Evolutionary conservation across 768 basidiomycete genomes (phyloP).

Genomic region (Mrakia gelida): DNA sequence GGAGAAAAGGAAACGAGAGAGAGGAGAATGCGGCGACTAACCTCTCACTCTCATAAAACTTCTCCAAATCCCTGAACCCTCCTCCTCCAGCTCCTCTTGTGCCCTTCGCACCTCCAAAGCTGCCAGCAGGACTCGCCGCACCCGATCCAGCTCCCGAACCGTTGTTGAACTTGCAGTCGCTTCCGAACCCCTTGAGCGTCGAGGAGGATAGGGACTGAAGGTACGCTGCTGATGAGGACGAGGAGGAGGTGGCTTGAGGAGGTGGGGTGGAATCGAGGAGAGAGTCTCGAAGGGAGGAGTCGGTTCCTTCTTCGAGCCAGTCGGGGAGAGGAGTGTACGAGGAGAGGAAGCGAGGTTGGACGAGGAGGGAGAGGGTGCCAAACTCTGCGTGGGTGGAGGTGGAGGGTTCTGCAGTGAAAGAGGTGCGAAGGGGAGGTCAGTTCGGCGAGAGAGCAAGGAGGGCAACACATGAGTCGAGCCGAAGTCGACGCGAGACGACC

Average conservation of each 20-base stretch:
- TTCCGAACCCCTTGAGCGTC: constrained; percentile 33
- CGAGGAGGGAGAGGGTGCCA: constrained; percentile 23
- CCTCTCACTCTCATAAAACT: constrained; percentile 59
- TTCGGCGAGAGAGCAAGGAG: background rate
- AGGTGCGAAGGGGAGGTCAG: background rate
- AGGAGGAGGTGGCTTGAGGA: constrained; percentile 41
- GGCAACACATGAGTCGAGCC: background rate
- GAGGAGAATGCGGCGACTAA: background rate
- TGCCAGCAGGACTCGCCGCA: constrained; percentile 50
- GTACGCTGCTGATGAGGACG: constrained; percentile 50
- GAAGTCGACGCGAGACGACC: background rate
- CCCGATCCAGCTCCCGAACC: constrained; percentile 47
- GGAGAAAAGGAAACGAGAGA: constrained; percentile 17
- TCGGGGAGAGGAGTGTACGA: constrained; percentile 63
- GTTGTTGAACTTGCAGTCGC: constrained; percentile 16
- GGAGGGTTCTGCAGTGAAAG: background rate
- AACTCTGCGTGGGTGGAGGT: constrained; percentile 2
- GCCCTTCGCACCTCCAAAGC: constrained; percentile 45
- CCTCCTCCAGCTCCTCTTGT: constrained; percentile 41
- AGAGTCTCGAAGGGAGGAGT: constrained; percentile 64
- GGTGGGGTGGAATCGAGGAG: background rate
- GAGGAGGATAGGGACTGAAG: constrained; percentile 35
- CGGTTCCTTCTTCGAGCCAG: constrained; percentile 84
- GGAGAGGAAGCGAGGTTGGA: constrained; percentile 47
- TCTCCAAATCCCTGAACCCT: constrained; percentile 56